Evolutionary conservation across 345 rosid genomes (phyloP), one percentile per base, ranked within the genome.

Genomic region (Rhizophora apiculata): DNA sequence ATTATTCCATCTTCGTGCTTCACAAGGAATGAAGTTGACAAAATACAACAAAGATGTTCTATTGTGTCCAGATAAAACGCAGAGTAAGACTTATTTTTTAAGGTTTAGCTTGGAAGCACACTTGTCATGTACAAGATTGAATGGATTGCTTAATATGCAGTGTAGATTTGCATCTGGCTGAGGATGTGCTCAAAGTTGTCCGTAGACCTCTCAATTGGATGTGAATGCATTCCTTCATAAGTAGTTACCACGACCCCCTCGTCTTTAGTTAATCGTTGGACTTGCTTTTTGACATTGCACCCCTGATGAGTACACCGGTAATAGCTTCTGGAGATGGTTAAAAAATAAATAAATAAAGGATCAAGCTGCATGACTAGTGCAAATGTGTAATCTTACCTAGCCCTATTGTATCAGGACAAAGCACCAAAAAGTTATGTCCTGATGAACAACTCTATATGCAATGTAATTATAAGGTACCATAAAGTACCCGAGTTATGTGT

Each of bases 101-200:
- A 27, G 60, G 30, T 27, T 22, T 15, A 22, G 60, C 60, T 55
- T 27, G 18, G 30, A 20, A 56, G 60, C 30, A 56, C 24, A 56
- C 22, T 54, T 56, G 15, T 6, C 24, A 56, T 56, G 60, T 56
- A 56, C 60, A 56, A 22, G 29, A 20, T 56, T 56, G 11, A 24
- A 56, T 56, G 24, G 60, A 56, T 24, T 6, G 39, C 20, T 76
- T 57, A 55, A 8, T 21, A 65, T 13, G 68, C 19, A 59, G 72
- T 22, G 67, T 63, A 77, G 51, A 77, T 68, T 62, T 77, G 80
- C 80, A 77, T 77, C 75, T 77, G 80, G 63, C 30, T 63, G 53
- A 77, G 31, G 18, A 77, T 77, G 59, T 68, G 76, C 76, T 77
- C 80, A 46, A 77, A 77, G 36, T 77, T 77, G 54, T 77, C 80